These are phyloP conservation scores for Pichia insulana DNA, from an alignment of 805 yeast species.

Conservation along the genomic window DNA sequence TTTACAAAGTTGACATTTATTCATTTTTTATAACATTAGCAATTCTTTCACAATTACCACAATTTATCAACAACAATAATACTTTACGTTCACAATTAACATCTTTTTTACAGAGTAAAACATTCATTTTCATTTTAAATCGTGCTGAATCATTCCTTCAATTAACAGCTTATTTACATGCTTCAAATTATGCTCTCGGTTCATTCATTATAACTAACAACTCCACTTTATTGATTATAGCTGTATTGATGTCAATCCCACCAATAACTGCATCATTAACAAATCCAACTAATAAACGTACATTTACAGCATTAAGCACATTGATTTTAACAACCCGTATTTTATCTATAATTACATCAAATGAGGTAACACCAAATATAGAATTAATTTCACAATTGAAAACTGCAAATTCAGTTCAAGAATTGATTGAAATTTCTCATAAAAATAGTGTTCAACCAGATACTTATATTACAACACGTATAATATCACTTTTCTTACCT, in stretches of 20 bases:
- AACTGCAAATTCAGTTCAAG: neutral
- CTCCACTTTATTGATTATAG: too few relatives aligned
- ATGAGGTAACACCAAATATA: neutral
- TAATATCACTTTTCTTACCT: neutral
- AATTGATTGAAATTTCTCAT: neutral
- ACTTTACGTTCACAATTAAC: neutral
- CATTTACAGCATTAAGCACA: too few relatives aligned
- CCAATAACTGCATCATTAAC: too few relatives aligned
- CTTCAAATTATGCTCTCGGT: too few relatives aligned
- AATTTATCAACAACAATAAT: neutral
- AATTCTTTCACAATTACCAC: neutral
- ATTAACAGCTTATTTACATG: too few relatives aligned
- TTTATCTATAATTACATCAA: neutral
- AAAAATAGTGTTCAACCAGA: neutral
- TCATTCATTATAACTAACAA: too few relatives aligned
- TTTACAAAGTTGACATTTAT: constrained; percentile 8
- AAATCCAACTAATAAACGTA: too few relatives aligned
- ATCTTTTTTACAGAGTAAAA: neutral
- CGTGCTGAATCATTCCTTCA: too few relatives aligned
- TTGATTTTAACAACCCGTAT: too few relatives aligned
- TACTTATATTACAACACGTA: neutral
- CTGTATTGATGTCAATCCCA: too few relatives aligned
- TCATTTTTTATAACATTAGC: constrained; percentile 5
- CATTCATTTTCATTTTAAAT: too few relatives aligned
- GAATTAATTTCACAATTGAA: neutral